Evolutionary conservation across 2,329 filamentous ascomycete species (phyloP), one percentile per base, ranked within the genome.

Genomic region (Cylindrodendrum hubeiense): DNA sequence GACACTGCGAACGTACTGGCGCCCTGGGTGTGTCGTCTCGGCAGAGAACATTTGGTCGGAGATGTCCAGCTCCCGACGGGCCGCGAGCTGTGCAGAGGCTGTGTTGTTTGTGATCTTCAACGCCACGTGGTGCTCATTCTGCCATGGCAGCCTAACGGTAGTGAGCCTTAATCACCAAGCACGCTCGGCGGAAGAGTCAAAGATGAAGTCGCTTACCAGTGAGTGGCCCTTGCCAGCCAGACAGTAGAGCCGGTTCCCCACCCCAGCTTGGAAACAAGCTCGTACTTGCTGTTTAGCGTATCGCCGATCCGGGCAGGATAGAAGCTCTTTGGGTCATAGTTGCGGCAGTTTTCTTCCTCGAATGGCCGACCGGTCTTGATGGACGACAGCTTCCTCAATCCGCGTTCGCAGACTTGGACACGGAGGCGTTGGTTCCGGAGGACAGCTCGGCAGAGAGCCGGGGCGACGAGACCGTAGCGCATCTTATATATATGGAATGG

Each of bases 201-300:
- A 30, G n/a, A 39, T 37, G 13, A 39, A 28, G 9, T 52, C 60
- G 30, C 79, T 74, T n/a, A 72, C 70, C 68, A 68, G 60, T 73
- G 52, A n/a, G 49, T 66, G n/a, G 55, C 39, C 46, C 60, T 58
- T 3, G 79, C 78, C 30, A 82, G 72, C 79, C 80, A 82, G 24
- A 82, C 80, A 5, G 80, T 82, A 34, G 79, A 82, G 28, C 71
- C 75, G 22, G 73, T 75, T 26, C 79, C 80, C 74, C 75, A 81
- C 44, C 79, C 80, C 21, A 82, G 67, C 68, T 82, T 82, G 17
- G 76, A 74, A 5, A 77, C 60, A 3, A 82, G 72, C 65, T 80
- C 70, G 61, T 82, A 82, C 65, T 76, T 72, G 33, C 74, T 67
- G 43, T 75, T 67, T 19, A 82, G 68, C 1, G 76, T 70, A 44